Evolutionary conservation across 257 asterid species (phyloP).

Genomic region (Eustoma russellianum): DNA sequence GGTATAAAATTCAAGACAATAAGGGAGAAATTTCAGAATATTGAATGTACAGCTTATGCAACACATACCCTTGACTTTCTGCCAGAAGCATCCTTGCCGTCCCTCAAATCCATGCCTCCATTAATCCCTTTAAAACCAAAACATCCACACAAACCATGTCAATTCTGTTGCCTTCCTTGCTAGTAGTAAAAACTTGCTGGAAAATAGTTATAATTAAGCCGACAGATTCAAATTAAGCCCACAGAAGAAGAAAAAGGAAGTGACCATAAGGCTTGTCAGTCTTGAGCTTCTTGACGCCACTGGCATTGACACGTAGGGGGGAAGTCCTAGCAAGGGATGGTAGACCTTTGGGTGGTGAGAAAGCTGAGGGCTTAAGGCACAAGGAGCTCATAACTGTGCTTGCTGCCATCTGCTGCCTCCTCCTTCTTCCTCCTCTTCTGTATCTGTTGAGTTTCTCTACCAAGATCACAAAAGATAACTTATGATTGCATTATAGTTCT

Average conservation of each 20-base stretch:
- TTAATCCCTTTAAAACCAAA: slow-evolving; percentile 25
- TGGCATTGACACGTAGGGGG: slow-evolving; percentile 47
- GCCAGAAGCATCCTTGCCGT: slow-evolving; percentile 79
- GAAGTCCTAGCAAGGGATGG: slow-evolving; percentile 61
- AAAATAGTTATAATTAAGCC: too few relatives aligned
- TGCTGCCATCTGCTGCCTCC: slow-evolving; percentile 53
- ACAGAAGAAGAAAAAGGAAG: not conserved
- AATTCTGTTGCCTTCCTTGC: too few relatives aligned
- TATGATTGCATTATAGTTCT: slow-evolving; percentile 5
- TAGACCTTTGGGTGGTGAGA: slow-evolving; percentile 44
- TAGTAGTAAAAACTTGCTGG: too few relatives aligned
- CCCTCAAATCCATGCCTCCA: slow-evolving; percentile 72
- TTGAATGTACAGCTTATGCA: too few relatives aligned
- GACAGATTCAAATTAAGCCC: too few relatives aligned
- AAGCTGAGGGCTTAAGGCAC: slow-evolving; percentile 46
- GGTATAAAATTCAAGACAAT: too few relatives aligned
- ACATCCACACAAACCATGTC: not conserved
- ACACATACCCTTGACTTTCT: slow-evolving; percentile 53
- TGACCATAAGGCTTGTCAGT: slow-evolving; percentile 80
- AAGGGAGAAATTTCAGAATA: too few relatives aligned
- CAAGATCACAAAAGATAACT: not conserved
- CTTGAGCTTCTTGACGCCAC: slow-evolving; percentile 62
- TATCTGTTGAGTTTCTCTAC: not conserved
- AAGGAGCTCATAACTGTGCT: slow-evolving; percentile 63
- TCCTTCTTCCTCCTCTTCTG: slow-evolving; percentile 1